Evolutionary conservation across 148 eudicot genomes (phyloP).

Genomic region (Polygonum maritimum): DNA sequence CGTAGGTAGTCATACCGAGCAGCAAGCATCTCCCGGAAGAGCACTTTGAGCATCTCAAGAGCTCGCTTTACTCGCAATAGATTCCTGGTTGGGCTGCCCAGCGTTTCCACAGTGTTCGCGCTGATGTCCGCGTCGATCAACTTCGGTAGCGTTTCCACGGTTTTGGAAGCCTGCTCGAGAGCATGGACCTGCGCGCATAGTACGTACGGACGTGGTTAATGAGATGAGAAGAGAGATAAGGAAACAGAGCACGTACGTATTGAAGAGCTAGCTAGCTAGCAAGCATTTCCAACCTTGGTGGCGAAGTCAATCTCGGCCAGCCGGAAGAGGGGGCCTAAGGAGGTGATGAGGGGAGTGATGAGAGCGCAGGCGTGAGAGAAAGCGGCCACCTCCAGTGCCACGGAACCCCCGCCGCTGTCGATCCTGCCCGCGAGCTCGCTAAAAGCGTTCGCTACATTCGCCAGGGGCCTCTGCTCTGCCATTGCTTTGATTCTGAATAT

Average conservation of each 20-base stretch:
- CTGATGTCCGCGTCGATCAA: slow-evolving; percentile 57
- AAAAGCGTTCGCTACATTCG: slow-evolving; percentile 59
- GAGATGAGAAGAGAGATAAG: neutral
- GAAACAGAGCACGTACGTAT: too few species aligned
- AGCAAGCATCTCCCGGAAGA: slow-evolving; percentile 71
- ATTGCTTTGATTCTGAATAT: too few species aligned
- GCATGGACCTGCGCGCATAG: slow-evolving; percentile 37
- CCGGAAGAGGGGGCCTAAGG: slow-evolving; percentile 84
- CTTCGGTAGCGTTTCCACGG: slow-evolving; percentile 41
- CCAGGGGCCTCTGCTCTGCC: slow-evolving; percentile 51
- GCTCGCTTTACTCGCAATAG: slow-evolving; percentile 87
- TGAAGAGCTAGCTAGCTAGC: too few species aligned
- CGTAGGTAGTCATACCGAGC: slow-evolving; percentile 60
- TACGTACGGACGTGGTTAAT: too few species aligned
- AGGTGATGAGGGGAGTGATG: slow-evolving; percentile 79
- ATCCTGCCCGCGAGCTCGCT: slow-evolving; percentile 35
- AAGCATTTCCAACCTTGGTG: slow-evolving; percentile 74
- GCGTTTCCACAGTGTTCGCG: slow-evolving; percentile 46
- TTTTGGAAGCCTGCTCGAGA: slow-evolving; percentile 58
- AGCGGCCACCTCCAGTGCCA: slow-evolving; percentile 37
- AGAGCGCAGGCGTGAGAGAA: slow-evolving; percentile 76
- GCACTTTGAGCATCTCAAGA: slow-evolving; percentile 79
- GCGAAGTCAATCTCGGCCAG: slow-evolving; percentile 90
- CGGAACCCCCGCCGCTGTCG: slow-evolving; percentile 22
- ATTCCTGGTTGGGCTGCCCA: slow-evolving; percentile 87